These are phyloP conservation scores for Albifimbria verrucaria DNA, from an alignment of 2,329 filamentous ascomycete genomes.

Conservation along the genomic window DNA sequence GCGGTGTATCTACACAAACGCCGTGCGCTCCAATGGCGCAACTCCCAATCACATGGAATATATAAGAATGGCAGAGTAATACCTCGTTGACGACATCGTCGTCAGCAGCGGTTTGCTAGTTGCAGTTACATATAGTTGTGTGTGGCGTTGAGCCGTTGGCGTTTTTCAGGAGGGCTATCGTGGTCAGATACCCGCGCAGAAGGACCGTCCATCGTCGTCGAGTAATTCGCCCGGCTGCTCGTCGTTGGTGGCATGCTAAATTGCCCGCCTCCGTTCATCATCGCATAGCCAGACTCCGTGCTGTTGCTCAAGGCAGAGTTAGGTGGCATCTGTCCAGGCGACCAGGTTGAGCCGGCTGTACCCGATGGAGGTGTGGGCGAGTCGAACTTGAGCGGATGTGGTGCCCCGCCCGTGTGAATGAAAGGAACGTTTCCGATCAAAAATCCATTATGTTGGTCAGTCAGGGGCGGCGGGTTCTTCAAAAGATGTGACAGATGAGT, in stretches of 20 bases:
- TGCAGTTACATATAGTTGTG: constrained; percentile 22
- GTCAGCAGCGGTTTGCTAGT: constrained; percentile 31
- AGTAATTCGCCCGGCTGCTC: constrained; percentile 16
- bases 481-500: constrained; percentile 85
- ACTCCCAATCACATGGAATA: constrained; percentile 8
- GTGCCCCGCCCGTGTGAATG: constrained; percentile 30
- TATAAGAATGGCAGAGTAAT: constrained; percentile 1
- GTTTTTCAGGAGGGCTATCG: constrained; percentile 44
- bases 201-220: constrained; percentile 14
- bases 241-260: constrained; percentile 29
- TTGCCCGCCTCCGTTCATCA: constrained; percentile 38
- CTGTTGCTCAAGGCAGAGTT: constrained; percentile 38
- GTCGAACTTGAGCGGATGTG: constrained; percentile 44
- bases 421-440: constrained; percentile 29
- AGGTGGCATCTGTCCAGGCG: constrained; percentile 50
- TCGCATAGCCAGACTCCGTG: constrained; percentile 45
- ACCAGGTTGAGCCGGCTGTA: constrained; percentile 45
- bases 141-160: constrained; percentile 45
- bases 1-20: neutral
- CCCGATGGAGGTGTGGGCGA: constrained; percentile 53
- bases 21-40: constrained; percentile 2
- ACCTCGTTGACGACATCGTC: neutral
- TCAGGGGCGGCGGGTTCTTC: constrained; percentile 55
- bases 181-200: constrained; percentile 25
- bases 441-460: constrained; percentile 32